Base-by-base conservation (phyloP, 2,329 filamentous ascomycete species). In the Saccharata proteae region DNA sequence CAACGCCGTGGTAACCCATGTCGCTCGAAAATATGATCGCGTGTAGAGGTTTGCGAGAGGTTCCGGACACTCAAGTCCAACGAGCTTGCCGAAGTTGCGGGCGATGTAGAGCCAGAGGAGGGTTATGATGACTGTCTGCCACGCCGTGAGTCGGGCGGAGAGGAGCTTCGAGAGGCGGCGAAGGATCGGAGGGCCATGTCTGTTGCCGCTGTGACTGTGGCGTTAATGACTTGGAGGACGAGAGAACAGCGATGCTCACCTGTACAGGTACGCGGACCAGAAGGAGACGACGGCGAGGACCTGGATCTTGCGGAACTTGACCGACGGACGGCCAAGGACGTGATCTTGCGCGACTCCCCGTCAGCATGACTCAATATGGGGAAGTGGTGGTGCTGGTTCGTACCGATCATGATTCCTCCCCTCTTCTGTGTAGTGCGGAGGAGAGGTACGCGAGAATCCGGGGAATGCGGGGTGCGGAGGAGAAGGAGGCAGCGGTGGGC, bases 41-140 rank as follows among this genome's bases (percentile, higher is more conserved):
- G 82, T 84, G 61, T 98, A 98, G 53, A 96, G 78, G 49, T 93
- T 93, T 17, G 86, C 80, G 49, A 98, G 69, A 13, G 90, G 90
- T 47, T 98, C 90, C 4, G 90, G 88, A 42, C 80, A 86, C 43
- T 93, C 85, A 30, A 98, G 72, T 3, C 85, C 83, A 36, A 93
- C 71, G 4, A 98, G 72, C 41, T 92, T 92, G 51, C 82, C 86
- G 46, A 98, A 92, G 59, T 98, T 96, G 36, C 86, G 80, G 18
- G 81, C 77, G 19, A 86, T 70, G 52, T 98, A 98, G 36, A 96
- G 74, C 57, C 85, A 92, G 29, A 94, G 71, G 57, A 94, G 78
- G 25, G 86, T 92, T 27, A 88, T 62, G 40, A 92, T 76, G 16
- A 93, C 70, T 2, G 79, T 83, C 57, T 93, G 90, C 85, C 90